Evolutionary conservation across 2,329 filamentous ascomycete species (phyloP), one percentile per base, ranked within the genome.

Genomic region (Ceratocystis alfenasii): DNA sequence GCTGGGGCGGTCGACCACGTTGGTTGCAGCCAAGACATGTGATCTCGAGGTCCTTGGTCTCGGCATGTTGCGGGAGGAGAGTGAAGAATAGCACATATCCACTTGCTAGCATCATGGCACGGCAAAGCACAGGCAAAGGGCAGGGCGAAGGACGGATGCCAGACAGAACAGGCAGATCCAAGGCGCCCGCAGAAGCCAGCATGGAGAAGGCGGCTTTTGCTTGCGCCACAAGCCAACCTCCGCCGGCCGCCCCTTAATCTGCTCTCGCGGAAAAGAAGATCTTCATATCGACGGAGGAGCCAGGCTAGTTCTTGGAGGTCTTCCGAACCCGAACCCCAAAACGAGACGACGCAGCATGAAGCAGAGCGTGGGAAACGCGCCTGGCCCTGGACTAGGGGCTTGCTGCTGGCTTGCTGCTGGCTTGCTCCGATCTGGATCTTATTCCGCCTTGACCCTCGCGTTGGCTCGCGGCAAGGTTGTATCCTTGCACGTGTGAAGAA

Each of bases 391-490:
- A 41, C 36, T 41, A 8, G 33, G 33, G 33, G 33, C 33, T 41
- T 41, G 36, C 33, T 36, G 36, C 36, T 36, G 33, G 10, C 30
- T 25, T 55, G 25, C 50, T 55, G 28, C 50, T 55, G 22, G 25
- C 22, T 25, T 41, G 55, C 30, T 59, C 55, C 30, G 25, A 59
- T 30, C 55, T 59, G 55, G 28, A 33, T 59, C 55, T 59, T 30
- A 59, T 59, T 59, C 55, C 55, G 55, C 55, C 28, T 59, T 59
- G 55, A 59, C 55, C 55, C 55, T 59, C 55, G 28, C 55, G 55
- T 30, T 59, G 55, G 55, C 25, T 59, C 12, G 25, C 55, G 55
- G 55, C 55, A 59, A 59, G 55, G 55, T 33, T 33, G 28, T 33
- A 59, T 36, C 55, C 55, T 33, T 59, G 55, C 28, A 36, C 55